A percentile compares a stretch with the other conserved stretches of the same genome.
Conservation (phyloP, 1,284 basidiomycete genomes). For the Sparassis latifolia region DNA sequence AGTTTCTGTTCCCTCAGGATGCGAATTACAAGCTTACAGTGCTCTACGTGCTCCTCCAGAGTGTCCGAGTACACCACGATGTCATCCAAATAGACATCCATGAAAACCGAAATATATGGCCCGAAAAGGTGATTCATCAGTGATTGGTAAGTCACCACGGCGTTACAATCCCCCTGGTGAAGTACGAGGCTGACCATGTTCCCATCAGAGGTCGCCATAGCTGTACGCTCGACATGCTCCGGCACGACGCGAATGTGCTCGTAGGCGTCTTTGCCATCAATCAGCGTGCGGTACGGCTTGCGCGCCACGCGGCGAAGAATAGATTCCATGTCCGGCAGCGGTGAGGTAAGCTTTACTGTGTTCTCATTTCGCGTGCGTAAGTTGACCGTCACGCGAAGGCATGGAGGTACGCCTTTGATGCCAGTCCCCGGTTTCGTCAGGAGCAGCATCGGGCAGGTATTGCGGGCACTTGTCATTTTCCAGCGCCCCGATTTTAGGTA, state of each 20-base stretch:
- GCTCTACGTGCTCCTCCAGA: constrained; percentile 20
- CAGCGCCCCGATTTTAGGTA: constrained; percentile 16
- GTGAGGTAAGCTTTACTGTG: constrained; percentile 17
- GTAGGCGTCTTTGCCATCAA: constrained; percentile 17
- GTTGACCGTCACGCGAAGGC: constrained; percentile 26
- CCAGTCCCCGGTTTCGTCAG: not conserved
- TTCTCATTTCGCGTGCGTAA: constrained; percentile 26
- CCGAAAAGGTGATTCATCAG: constrained; percentile 27
- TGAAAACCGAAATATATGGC: constrained; percentile 18
- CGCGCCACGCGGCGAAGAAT: constrained; percentile 3
- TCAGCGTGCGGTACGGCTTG: not conserved
- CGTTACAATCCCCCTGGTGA: constrained; percentile 21
- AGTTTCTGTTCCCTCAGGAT: constrained; percentile 17
- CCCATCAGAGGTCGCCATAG: constrained; percentile 19
- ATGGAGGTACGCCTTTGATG: constrained; percentile 4
- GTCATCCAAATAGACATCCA: constrained; percentile 16
- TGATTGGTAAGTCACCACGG: constrained; percentile 23
- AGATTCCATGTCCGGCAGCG: constrained; percentile 2
- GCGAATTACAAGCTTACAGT: constrained; percentile 17
- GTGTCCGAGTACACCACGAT: constrained; percentile 8
- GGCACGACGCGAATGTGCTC: constrained; percentile 10
- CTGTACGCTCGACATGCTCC: constrained; percentile 3
- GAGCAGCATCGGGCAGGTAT: not conserved
- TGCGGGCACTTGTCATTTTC: not conserved
- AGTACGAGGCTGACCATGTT: constrained; percentile 29